Base-by-base conservation (phyloP, 257 asterid genomes). In the Anisodus acutangulus region DNA sequence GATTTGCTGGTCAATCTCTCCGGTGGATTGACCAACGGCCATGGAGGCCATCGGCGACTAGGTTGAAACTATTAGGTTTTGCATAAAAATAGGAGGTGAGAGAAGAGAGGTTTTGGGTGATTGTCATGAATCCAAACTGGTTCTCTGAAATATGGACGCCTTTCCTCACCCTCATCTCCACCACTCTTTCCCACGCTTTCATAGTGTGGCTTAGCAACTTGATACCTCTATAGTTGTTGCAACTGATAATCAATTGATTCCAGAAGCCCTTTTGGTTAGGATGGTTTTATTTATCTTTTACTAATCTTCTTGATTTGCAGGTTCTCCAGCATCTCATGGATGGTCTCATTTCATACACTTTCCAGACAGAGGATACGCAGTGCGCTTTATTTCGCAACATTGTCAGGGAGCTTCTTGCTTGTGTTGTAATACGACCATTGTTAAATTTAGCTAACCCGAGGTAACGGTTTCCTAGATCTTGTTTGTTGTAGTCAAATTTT, bases 261-360 rank as follows among this genome's bases (percentile, higher is more conserved):
- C 17, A 71, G 54, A 71, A 43, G 37, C 79, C 57, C 8, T n/a
- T 71, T 71, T 71, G 58, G 39, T 41, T n/a, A 9, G 58, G 37
- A 71, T 71, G 72, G 79, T n/a, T 71, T 71, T 43, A 45, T 43
- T 41, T 9, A 41, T 43, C 39, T 71, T 17, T 1, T 70, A 43
- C 4, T 70, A 70, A 22, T 70, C 57, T 70, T 43, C 57, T 71
- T 71, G 57, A 82, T 81, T 79, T 90, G 83, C 91, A 96, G 98
- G 99, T 96, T 89, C 98, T 96, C 86, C 98, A 96, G 91, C 97
- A 92, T 90, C 90, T 96, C 82, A 84, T 92, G 94, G 94, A 92
- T 83, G 98, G 98, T 85, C 91, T 96, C 79, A 89, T 92, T 87
- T 86, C 93, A 82, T 88, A 92, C 72, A 92, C 98, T 60, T 93